Conservation (phyloP, 768 basidiomycete species). For the Cantharellus cinnabarinus region DNA sequence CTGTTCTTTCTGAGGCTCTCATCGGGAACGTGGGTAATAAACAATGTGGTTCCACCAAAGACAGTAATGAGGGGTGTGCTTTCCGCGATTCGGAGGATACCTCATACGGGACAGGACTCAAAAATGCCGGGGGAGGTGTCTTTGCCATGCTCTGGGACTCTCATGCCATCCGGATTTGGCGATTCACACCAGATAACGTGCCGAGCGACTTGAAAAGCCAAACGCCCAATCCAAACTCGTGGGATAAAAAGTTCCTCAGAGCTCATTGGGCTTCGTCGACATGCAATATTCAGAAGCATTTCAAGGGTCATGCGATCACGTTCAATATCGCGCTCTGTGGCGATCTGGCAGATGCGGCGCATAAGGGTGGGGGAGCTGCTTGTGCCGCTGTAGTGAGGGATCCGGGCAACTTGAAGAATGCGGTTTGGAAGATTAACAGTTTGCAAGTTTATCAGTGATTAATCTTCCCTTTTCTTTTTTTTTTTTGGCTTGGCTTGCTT, state of each 20-base stretch:
- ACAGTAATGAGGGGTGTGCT: slow-evolving; percentile 14
- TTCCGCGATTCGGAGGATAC: slow-evolving; percentile 13
- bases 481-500: too few species aligned
- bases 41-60: background rate
- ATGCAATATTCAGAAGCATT: slow-evolving; percentile 17
- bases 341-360: slow-evolving; percentile 7
- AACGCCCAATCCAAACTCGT: slow-evolving; percentile 3
- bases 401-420: background rate
- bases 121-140: slow-evolving; percentile 17
- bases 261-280: slow-evolving; percentile 7
- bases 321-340: slow-evolving; percentile 10
- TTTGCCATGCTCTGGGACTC: slow-evolving; percentile 18
- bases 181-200: background rate
- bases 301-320: slow-evolving; percentile 4
- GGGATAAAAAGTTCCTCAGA: slow-evolving; percentile 13
- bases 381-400: background rate
- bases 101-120: background rate
- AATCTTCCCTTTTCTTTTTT: too few species aligned
- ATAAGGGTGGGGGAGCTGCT: background rate
- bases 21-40: background rate
- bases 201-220: slow-evolving; percentile 4
- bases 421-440: background rate
- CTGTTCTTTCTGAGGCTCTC: background rate
- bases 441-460: background rate
- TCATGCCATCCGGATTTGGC: slow-evolving; percentile 6